Conservation (phyloP, 345 rosid genomes). For the Acer yangbiense region DNA sequence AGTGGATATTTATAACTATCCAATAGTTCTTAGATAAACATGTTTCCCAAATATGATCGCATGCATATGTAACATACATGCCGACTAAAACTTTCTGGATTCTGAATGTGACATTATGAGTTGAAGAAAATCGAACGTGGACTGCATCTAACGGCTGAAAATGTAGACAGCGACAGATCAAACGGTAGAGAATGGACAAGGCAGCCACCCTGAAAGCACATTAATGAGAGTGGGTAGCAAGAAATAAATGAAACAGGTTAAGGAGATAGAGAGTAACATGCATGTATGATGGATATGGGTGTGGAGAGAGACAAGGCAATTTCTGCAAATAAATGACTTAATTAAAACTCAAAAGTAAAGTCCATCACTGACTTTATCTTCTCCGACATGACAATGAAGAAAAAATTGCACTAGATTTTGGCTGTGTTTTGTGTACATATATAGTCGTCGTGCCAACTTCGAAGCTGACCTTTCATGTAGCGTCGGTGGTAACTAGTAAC, state of each 20-base stretch:
- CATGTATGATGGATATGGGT: neutral
- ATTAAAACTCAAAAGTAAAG: neutral
- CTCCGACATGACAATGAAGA: neutral
- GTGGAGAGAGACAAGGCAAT: neutral
- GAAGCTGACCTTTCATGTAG: neutral
- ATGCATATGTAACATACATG: too few species aligned
- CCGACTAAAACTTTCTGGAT: neutral
- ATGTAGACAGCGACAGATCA: neutral
- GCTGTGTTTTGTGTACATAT: neutral
- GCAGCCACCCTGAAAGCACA: neutral
- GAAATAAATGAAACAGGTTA: conserved; percentile 12
- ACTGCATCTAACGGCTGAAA: neutral
- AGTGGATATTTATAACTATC: too few species aligned
- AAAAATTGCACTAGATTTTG: neutral
- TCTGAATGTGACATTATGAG: neutral
- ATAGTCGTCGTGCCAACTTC: neutral
- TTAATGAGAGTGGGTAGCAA: conserved; percentile 13
- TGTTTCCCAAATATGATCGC: too few species aligned
- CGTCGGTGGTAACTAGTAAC: neutral
- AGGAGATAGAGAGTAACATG: conserved; percentile 12
- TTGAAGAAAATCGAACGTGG: neutral
- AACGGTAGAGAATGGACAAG: neutral
- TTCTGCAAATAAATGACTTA: neutral
- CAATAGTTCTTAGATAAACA: too few species aligned
- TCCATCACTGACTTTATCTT: neutral